phyloP scores from a whole-genome alignment of 495 filamentous ascomycete genomes.

The Hypoxylon subgilvum region DNA sequence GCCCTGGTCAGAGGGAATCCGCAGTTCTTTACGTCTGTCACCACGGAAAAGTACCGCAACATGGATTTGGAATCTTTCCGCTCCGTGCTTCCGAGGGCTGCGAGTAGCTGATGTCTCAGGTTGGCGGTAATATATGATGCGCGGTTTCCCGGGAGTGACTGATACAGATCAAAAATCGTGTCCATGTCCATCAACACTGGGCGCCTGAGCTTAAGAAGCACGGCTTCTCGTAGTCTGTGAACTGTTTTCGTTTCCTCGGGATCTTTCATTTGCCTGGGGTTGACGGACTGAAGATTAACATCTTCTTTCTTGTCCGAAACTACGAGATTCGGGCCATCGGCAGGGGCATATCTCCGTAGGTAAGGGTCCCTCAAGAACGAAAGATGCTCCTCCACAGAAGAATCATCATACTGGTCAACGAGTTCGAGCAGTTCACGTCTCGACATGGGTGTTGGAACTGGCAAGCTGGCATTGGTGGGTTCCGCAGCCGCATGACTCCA shows the following conservation, averaged over 20 bases:
- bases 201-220: constrained; percentile 41
- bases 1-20: constrained; percentile 65
- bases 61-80: constrained; percentile 63
- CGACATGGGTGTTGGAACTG: constrained; percentile 3
- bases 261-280: constrained; percentile 32
- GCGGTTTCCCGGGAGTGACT: constrained; percentile 62
- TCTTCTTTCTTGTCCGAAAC: constrained; percentile 55
- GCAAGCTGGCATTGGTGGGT: neutral
- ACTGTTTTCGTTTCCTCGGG: constrained; percentile 37
- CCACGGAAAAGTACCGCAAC: constrained; percentile 79
- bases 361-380: constrained; percentile 53
- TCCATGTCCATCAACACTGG: constrained; percentile 46
- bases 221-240: constrained; percentile 42
- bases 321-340: constrained; percentile 49
- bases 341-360: constrained; percentile 52
- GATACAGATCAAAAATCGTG: constrained; percentile 50
- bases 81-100: constrained; percentile 68
- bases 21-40: constrained; percentile 78
- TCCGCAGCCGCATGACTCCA: constrained; percentile 29
- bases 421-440: constrained; percentile 55
- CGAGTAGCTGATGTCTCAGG: constrained; percentile 69
- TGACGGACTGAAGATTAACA: constrained; percentile 49
- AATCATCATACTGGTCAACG: constrained; percentile 54
- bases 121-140: constrained; percentile 65
- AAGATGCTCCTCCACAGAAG: constrained; percentile 54